A percentile compares a stretch with the other conserved stretches of the same genome.
Conservation (phyloP, 2,329 filamentous ascomycete species). For the Dactylellina haptotyla region DNA sequence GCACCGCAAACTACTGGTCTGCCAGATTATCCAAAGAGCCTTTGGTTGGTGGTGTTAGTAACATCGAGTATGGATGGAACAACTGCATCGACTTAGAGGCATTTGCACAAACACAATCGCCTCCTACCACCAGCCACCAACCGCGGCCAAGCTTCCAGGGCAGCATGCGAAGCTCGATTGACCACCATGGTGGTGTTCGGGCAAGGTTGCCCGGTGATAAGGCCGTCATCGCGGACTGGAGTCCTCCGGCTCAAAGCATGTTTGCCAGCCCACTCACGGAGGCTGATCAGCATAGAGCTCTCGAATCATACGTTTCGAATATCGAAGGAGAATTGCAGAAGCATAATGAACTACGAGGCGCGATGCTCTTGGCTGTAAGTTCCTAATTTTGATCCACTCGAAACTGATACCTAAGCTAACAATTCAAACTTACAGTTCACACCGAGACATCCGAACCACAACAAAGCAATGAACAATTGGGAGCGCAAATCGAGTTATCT, state of each 20-base stretch:
- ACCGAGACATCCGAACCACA: slow-evolving; percentile 80
- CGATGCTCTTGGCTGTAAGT: slow-evolving; percentile 78
- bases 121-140: slow-evolving; percentile 54
- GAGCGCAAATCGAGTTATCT: slow-evolving; percentile 94
- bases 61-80: slow-evolving; percentile 97
- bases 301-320: slow-evolving; percentile 81
- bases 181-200: slow-evolving; percentile 70
- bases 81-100: slow-evolving; percentile 70
- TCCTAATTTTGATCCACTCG: neutral
- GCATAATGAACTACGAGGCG: slow-evolving; percentile 86
- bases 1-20: slow-evolving; percentile 97
- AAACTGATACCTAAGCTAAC: slow-evolving; percentile 57
- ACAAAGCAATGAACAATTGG: slow-evolving; percentile 93
- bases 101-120: slow-evolving; percentile 57
- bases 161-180: slow-evolving; percentile 67
- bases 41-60: slow-evolving; percentile 89
- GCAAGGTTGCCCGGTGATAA: slow-evolving; percentile 83
- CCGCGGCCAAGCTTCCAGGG: slow-evolving; percentile 58
- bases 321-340: slow-evolving; percentile 85
- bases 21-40: slow-evolving; percentile 93
- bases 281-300: slow-evolving; percentile 78
- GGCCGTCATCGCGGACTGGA: slow-evolving; percentile 86
- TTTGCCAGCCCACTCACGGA: slow-evolving; percentile 82
- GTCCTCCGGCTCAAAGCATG: slow-evolving; percentile 88
- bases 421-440: slow-evolving; percentile 70